phyloP scores from a whole-genome alignment of 1,284 basidiomycete species.

The Trichosporon ovoides region DNA sequence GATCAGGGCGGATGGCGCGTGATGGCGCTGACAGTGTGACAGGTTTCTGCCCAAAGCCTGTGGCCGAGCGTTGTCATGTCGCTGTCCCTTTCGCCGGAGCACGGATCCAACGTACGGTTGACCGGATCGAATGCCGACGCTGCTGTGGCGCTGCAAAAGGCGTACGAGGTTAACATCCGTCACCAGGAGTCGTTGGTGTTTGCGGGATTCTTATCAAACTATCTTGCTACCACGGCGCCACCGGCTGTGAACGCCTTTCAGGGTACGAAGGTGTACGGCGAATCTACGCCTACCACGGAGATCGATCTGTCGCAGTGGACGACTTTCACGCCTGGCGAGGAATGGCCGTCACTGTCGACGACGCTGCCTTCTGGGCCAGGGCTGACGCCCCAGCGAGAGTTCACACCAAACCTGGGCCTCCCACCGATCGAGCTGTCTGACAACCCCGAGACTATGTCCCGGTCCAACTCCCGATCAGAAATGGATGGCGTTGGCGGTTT shows the following conservation, averaged over 20 bases:
- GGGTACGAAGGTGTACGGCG: conserved; percentile 26
- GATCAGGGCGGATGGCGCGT: not conserved
- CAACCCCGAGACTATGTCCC: conserved; percentile 1
- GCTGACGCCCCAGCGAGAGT: conserved; percentile 19
- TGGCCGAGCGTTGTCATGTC: conserved; percentile 41
- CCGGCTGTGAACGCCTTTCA: conserved; percentile 8
- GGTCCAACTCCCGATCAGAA: conserved; percentile 9
- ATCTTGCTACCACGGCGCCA: conserved; percentile 12
- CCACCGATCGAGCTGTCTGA: conserved; percentile 18
- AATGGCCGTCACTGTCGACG: conserved; percentile 27
- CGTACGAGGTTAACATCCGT: conserved; percentile 39
- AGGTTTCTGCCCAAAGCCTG: conserved; percentile 36
- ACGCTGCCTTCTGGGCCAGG: conserved; percentile 19
- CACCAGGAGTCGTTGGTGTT: conserved; percentile 40
- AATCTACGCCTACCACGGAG: conserved; percentile 39
- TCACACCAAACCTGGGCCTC: conserved; percentile 15
- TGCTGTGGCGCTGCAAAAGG: conserved; percentile 32
- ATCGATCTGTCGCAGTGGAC: conserved; percentile 39
- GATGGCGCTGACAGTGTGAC: not conserved
- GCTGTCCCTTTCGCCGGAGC: conserved; percentile 23
- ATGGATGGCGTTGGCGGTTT: conserved; percentile 24
- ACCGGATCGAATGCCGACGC: conserved; percentile 29
- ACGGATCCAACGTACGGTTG: conserved; percentile 18
- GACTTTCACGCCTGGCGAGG: conserved; percentile 36
- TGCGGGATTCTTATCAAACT: conserved; percentile 35